These are phyloP conservation scores for Botryotinia calthae DNA, from an alignment of 2,329 filamentous ascomycete species.

Conservation along the genomic window DNA sequence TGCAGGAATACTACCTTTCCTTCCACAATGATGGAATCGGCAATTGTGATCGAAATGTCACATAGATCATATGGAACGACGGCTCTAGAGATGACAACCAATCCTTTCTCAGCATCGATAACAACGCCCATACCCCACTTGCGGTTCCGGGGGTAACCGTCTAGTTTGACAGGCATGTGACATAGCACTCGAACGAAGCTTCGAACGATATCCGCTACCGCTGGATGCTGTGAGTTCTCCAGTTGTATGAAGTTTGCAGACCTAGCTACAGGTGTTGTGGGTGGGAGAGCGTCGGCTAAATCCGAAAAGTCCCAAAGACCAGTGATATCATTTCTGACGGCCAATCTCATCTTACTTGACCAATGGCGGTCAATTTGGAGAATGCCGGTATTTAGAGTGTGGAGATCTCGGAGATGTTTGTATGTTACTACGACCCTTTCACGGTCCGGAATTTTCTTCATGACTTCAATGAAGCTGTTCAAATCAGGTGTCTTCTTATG, in stretches of 20 bases:
- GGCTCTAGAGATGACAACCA: constrained; percentile 90
- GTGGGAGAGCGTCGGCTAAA: constrained; percentile 75
- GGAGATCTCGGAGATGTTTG: constrained; percentile 90
- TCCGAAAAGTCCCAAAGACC: constrained; percentile 95
- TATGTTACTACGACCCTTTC: constrained; percentile 91
- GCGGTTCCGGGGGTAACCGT: constrained; percentile 93
- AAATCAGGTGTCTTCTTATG: constrained; percentile 88
- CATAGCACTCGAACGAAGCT: constrained; percentile 94
- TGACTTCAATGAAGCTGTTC: constrained; percentile 84
- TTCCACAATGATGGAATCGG: constrained; percentile 91
- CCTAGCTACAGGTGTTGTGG: constrained; percentile 66
- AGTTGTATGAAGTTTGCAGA: constrained; percentile 91
- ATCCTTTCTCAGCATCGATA: constrained; percentile 93
- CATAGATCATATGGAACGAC: constrained; percentile 96
- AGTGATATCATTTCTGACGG: constrained; percentile 82
- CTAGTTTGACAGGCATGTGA: constrained; percentile 91
- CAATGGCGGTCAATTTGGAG: constrained; percentile 93
- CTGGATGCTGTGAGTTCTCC: constrained; percentile 81
- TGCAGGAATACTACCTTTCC: constrained; percentile 95
- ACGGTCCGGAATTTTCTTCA: constrained; percentile 79
- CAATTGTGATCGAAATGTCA: constrained; percentile 93
- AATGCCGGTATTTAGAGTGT: constrained; percentile 90
- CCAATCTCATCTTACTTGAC: constrained; percentile 91
- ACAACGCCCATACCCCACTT: constrained; percentile 96
- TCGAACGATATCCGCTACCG: constrained; percentile 87